Conservation (phyloP, 2,329 filamentous ascomycete species). For the Scorias spongiosa region DNA sequence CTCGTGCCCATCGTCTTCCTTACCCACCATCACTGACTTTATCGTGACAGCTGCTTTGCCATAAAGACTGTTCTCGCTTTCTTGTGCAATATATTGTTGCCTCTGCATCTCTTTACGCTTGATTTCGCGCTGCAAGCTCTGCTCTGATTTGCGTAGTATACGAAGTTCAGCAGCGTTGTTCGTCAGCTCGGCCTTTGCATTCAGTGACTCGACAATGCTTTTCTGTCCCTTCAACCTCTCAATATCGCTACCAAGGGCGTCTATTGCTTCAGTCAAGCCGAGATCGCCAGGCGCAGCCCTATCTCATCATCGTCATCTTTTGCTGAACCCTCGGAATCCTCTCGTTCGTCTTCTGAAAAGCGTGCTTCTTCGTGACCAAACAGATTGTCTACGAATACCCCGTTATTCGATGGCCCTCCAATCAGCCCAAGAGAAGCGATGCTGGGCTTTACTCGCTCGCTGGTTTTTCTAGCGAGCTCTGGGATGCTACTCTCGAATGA, state of each 20-base stretch:
- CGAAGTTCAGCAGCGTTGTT: slow-evolving; percentile 90
- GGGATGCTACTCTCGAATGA: slow-evolving; percentile 8
- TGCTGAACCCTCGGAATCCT: slow-evolving; percentile 47
- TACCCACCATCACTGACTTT: slow-evolving; percentile 81
- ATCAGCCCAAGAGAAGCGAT: slow-evolving; percentile 84
- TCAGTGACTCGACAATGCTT: slow-evolving; percentile 78
- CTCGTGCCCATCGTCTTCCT: slow-evolving; percentile 82
- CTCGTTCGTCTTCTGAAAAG: slow-evolving; percentile 71
- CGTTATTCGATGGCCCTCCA: slow-evolving; percentile 70
- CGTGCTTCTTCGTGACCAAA: slow-evolving; percentile 81
- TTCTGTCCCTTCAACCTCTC: slow-evolving; percentile 79
- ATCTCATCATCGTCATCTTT: slow-evolving; percentile 65
- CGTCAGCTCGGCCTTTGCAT: slow-evolving; percentile 85
- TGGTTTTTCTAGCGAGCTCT: slow-evolving; percentile 4
- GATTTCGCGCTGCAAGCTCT: slow-evolving; percentile 83
- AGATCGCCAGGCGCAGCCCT: slow-evolving; percentile 86
- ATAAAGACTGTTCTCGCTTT: slow-evolving; percentile 94
- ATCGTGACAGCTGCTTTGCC: slow-evolving; percentile 81
- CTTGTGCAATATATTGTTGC: slow-evolving; percentile 93
- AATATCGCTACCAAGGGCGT: slow-evolving; percentile 74
- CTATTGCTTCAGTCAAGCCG: slow-evolving; percentile 83
- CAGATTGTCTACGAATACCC: slow-evolving; percentile 87
- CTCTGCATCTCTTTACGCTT: slow-evolving; percentile 86
- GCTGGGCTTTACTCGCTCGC: slow-evolving; percentile 59
- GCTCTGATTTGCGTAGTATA: slow-evolving; percentile 84